Evolutionary conservation across 1,139 yeast species (phyloP), one percentile per base, ranked within the genome.

Genomic region (Lodderomyces pseudojiufengensis): DNA sequence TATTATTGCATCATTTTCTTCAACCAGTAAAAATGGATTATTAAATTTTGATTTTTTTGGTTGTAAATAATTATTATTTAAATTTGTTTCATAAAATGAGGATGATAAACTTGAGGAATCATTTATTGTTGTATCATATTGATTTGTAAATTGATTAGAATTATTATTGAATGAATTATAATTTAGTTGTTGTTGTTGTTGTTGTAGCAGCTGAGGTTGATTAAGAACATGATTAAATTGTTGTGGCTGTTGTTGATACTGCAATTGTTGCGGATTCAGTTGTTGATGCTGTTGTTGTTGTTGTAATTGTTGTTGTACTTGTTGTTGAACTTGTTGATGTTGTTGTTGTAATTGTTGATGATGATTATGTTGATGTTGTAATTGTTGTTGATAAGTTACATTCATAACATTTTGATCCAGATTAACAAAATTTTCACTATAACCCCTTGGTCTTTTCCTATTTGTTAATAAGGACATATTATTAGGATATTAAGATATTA

Each of bases 361-460:
- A 31, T 22, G 38, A 42, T 31, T 24, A 29, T 12, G 31, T 13
- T 13, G 33, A 26, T 14, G 27, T 23, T 12, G 33, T 9, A 24
- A 12, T 18, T 7, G 30, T 24, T 16, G 35, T 11, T 26, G 31
- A 20, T 26, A 22, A 11, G 24, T 18, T 13, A 21, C 12, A 11
- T 32, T 11, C 9, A 12, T 16, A 8, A 27, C 12, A 12, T 24
- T n/a, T 18, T 18, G 20, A 23, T 24, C 48, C 16, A 15, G 27
- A 6, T 18, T n/a, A 41, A 59, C 68, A 44, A 65, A 63, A 25
- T 62, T 56, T 39, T 63, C 74, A 45, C 72, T 41, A 46, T 69
- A 65, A 23, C 73, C 74, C 51, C 76, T 61, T 27, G 76, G 74
- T 45, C 76, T 55, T 44, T 70, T 70, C 43, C 76, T 51, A 47